Conservation (phyloP, 345 rosid species). For the Eucalyptus erythrocorys region DNA sequence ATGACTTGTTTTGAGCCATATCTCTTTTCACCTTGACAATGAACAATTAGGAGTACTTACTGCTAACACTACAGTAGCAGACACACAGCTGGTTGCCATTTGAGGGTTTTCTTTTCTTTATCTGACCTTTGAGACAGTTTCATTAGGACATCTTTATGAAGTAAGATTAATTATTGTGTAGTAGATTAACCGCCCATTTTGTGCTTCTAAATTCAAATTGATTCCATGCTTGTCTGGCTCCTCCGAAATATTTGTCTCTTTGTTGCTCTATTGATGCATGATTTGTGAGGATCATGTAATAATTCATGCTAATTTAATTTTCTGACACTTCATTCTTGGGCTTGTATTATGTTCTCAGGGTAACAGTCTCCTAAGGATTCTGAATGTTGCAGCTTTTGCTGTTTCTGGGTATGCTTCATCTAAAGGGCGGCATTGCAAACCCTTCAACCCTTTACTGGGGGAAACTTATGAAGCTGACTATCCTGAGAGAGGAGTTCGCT, state of each 20-base stretch:
- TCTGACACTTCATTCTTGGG: neutral
- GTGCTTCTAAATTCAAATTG: neutral
- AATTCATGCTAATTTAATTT: neutral
- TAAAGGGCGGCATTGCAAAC: conserved; percentile 92
- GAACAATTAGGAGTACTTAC: neutral
- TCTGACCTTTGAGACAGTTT: neutral
- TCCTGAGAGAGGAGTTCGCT: conserved; percentile 83
- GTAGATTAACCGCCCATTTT: neutral
- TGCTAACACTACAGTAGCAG: neutral
- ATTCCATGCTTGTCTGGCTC: neutral
- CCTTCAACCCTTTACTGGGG: conserved; percentile 95
- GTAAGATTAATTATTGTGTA: neutral
- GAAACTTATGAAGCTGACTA: conserved; percentile 96
- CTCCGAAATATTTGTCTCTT: neutral
- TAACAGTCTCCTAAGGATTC: conserved; percentile 57
- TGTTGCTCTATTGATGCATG: neutral
- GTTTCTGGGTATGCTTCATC: conserved; percentile 96
- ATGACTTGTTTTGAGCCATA: neutral
- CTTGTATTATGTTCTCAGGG: conserved; percentile 34
- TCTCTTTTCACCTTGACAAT: neutral
- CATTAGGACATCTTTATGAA: neutral
- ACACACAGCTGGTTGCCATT: neutral
- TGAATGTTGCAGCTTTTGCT: conserved; percentile 94
- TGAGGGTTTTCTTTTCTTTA: neutral
- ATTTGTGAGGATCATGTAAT: neutral